A percentile compares a stretch with the other conserved stretches of the same genome.
phyloP scores from a whole-genome alignment of 805 yeast genomes.

The Sugiyamaella lignohabitans region DNA sequence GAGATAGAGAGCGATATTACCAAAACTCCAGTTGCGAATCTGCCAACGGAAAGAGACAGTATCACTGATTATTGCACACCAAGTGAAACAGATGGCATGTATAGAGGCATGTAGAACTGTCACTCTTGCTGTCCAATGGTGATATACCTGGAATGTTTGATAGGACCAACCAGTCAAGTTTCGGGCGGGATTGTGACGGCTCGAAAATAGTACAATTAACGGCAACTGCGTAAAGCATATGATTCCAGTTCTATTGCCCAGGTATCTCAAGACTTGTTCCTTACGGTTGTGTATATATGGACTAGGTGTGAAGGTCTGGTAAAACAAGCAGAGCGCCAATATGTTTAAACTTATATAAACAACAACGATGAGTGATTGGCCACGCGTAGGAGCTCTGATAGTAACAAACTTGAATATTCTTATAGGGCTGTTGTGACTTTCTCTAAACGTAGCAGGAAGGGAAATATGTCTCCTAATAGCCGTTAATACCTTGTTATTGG shows the following conservation, averaged over 20 bases:
- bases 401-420: conserved; percentile 13
- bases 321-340: conserved; percentile 22
- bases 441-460: conserved; percentile 30
- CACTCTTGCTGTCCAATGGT: conserved; percentile 34
- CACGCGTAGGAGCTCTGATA: conserved; percentile 37
- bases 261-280: conserved; percentile 17
- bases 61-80: conserved; percentile 13
- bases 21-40: conserved; percentile 34
- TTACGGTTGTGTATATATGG: conserved; percentile 10
- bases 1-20: conserved; percentile 39
- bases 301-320: conserved; percentile 17
- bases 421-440: conserved; percentile 27
- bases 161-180: conserved; percentile 56
- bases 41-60: conserved; percentile 25
- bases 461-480: conserved; percentile 26
- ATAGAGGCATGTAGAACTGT: conserved; percentile 22
- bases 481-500: background rate
- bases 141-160: conserved; percentile 55
- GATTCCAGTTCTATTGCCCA: conserved; percentile 23
- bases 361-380: conserved; percentile 35
- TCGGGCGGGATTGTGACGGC: conserved; percentile 63
- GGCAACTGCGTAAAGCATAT: conserved; percentile 26
- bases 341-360: conserved; percentile 32
- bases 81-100: conserved; percentile 22
- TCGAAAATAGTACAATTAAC: conserved; percentile 41